These are phyloP conservation scores for Serendipita sp. DNA, from an alignment of 768 basidiomycete genomes.

Conservation along the genomic window DNA sequence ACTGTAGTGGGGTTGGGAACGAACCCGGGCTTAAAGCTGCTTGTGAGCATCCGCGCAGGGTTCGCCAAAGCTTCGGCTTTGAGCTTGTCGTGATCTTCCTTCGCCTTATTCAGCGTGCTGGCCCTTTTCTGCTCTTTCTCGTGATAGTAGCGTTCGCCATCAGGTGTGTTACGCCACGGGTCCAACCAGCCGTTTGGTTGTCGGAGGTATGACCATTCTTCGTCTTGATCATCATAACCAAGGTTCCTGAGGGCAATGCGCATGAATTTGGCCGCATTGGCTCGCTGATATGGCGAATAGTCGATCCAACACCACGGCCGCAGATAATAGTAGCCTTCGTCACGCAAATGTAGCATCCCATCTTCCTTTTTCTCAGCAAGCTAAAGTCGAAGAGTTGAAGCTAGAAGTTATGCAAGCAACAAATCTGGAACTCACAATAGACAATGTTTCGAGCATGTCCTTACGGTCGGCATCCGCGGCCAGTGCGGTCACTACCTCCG, in stretches of 20 bases:
- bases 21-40: background rate
- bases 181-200: background rate
- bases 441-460: background rate
- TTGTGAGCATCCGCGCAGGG: background rate
- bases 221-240: background rate
- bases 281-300: background rate
- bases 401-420: background rate
- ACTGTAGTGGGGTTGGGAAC: background rate
- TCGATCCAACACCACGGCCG: background rate
- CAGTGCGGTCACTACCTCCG: background rate
- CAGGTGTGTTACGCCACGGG: background rate
- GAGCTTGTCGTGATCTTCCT: background rate
- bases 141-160: background rate
- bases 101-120: background rate
- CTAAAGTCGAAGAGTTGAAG: background rate
- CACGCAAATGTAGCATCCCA: background rate
- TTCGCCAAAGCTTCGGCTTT: slow-evolving; percentile 5
- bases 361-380: background rate
- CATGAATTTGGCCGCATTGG: background rate
- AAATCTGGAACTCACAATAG: background rate
- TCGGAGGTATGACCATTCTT: background rate
- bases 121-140: background rate
- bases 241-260: background rate
- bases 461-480: background rate
- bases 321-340: background rate